phyloP scores from a whole-genome alignment of 2,329 filamentous ascomycete species.

The Cladobotryum mycophilum region DNA sequence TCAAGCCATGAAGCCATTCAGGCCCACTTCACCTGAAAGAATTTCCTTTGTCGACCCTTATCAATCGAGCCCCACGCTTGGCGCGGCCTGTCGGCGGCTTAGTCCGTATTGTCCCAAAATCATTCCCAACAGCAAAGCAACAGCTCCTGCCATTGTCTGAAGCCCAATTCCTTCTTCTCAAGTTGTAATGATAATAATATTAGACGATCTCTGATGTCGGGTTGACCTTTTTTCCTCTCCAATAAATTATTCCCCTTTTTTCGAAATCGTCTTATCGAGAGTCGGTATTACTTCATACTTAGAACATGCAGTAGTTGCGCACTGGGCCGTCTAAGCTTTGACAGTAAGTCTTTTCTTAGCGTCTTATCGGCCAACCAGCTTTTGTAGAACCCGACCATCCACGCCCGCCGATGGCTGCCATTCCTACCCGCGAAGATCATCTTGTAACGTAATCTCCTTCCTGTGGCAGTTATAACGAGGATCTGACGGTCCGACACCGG shows the following conservation, averaged over 20 bases:
- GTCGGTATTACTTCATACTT: background rate
- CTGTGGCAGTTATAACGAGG: slow-evolving; percentile 6
- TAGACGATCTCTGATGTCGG: too few species aligned
- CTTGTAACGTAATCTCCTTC: slow-evolving; percentile 1
- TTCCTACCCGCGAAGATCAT: slow-evolving; percentile 16
- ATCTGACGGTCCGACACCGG: slow-evolving; percentile 14
- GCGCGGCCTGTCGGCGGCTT: background rate
- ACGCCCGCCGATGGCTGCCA: slow-evolving; percentile 18
- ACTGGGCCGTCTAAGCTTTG: slow-evolving; percentile 3
- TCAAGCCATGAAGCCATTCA: too few species aligned
- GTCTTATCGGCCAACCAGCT: slow-evolving; percentile 23
- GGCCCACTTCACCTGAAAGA: too few species aligned
- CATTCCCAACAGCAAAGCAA: too few species aligned
- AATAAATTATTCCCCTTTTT: background rate
- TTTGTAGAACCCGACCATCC: slow-evolving; percentile 18
- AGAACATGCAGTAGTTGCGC: slow-evolving; percentile 8
- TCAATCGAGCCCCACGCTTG: slow-evolving; percentile 3
- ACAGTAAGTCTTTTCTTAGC: slow-evolving; percentile 12
- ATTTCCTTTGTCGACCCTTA: too few species aligned
- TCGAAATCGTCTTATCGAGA: background rate
- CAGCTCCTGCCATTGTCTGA: too few species aligned
- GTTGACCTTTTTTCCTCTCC: background rate
- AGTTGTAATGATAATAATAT: too few species aligned
- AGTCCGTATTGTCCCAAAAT: too few species aligned
- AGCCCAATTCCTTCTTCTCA: too few species aligned